phyloP scores from a whole-genome alignment of 2,329 filamentous ascomycete genomes.

The Trichoderma gracile region DNA sequence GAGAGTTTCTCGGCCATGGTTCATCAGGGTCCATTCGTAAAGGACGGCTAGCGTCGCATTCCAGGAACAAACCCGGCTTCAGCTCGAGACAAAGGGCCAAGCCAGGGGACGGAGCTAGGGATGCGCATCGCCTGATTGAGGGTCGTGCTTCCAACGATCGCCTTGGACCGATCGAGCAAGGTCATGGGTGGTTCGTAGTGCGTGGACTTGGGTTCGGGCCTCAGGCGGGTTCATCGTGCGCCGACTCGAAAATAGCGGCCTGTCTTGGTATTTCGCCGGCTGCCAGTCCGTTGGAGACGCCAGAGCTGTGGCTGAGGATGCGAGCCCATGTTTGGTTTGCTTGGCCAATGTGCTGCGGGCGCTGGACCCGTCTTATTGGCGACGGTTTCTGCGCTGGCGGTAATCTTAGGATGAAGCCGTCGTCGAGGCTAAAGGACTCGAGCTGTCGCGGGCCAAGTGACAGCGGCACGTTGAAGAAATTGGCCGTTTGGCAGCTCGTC shows the following conservation, averaged over 20 bases:
- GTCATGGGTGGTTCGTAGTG: not conserved
- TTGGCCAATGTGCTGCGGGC: not conserved
- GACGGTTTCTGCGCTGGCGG: not conserved
- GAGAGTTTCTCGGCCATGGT: too few relatives aligned
- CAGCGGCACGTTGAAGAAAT: not conserved
- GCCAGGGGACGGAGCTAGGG: slow-evolving; percentile 19
- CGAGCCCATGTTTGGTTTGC: not conserved
- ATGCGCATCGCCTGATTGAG: slow-evolving; percentile 19
- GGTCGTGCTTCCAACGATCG: slow-evolving; percentile 18
- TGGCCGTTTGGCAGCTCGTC: not conserved
- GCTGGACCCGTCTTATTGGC: not conserved
- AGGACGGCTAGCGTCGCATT: slow-evolving; percentile 1
- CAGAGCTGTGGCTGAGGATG: not conserved
- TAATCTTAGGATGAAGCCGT: not conserved
- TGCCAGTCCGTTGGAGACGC: not conserved
- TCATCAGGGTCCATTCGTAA: not conserved
- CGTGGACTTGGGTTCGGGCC: not conserved
- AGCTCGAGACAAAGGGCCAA: slow-evolving; percentile 15
- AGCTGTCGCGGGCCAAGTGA: slow-evolving; percentile 15
- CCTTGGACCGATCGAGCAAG: slow-evolving; percentile 21
- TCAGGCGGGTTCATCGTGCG: not conserved
- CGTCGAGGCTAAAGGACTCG: not conserved
- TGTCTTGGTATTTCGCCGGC: not conserved
- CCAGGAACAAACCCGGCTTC: slow-evolving; percentile 10
- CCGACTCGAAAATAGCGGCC: not conserved